Evolutionary conservation across 768 basidiomycete genomes (phyloP).

Genomic region (Hygrocybe coccinea): DNA sequence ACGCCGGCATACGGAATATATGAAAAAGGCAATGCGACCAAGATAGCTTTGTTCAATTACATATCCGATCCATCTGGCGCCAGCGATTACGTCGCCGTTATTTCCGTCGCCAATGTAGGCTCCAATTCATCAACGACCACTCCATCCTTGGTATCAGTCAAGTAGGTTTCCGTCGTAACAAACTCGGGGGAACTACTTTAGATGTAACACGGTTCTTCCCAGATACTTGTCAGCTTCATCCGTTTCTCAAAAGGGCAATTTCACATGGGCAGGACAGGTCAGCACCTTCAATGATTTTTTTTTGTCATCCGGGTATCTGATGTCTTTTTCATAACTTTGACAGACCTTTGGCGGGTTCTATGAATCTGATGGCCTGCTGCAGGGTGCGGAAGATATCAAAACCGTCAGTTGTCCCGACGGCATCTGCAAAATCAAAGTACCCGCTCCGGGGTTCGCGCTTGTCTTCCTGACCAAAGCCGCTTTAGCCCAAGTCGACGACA

Average conservation of each 20-base stretch:
- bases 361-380: conserved; percentile 62
- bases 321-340: background rate
- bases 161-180: conserved; percentile 37
- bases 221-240: conserved; percentile 56
- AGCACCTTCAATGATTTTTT: conserved; percentile 9
- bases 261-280: conserved; percentile 77
- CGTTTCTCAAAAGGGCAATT: conserved; percentile 57
- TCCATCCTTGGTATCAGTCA: conserved; percentile 49
- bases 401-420: conserved; percentile 55
- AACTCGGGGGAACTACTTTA: no score
- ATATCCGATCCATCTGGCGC: conserved; percentile 55
- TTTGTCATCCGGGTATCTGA: no score
- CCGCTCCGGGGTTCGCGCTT: conserved; percentile 69
- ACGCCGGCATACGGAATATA: conserved; percentile 74
- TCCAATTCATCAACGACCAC: conserved; percentile 29
- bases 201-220: background rate
- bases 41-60: conserved; percentile 71
- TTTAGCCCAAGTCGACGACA: conserved; percentile 27
- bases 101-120: conserved; percentile 43
- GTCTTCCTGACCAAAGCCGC: conserved; percentile 57
- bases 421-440: conserved; percentile 56
- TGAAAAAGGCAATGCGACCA: conserved; percentile 57
- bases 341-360: conserved; percentile 61
- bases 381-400: conserved; percentile 49
- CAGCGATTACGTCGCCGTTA: conserved; percentile 46